Base-by-base conservation (phyloP, 345 rosid species). In the Populus euphratica region DNA sequence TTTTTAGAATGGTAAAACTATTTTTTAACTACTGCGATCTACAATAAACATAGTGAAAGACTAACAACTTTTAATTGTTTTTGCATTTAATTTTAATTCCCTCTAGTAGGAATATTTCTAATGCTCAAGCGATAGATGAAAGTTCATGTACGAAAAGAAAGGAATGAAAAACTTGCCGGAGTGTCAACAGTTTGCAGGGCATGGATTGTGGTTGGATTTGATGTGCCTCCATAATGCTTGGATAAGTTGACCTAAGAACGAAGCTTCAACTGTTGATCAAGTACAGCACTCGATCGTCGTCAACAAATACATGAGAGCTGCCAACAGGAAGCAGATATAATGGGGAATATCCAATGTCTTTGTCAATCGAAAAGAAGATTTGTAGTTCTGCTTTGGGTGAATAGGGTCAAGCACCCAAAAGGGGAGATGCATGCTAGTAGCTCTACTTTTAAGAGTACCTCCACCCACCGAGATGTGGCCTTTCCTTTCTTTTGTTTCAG, bases 221-320 rank as follows among this genome's bases (percentile, higher is more conserved):
- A 69, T 52, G 69, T 66, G 82, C 43, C 70, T 86, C 84, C 86
- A 69, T 61, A 63, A 70, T 78, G 72, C 73, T 75, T 49, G 85
- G 89, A 75, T 76, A 72, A 79, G 76, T 86, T 76, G 83, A 70
- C 74, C 64, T n/a, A 8, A 38, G 35, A 54, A 75, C 63, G 44
- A 65, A 52, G 64, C 73, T n/a, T 68, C 21, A 0, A 29, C 38
- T 10, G 27, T 4, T 12, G 10, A 12, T 44, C 50, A 44, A 44
- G 5, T 3, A 44, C 41, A 5, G 31, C 33, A 59, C 14, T 25
- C 44, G 44, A 41, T 41, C 44, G 13, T 9, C 44, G 13, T 41
- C 44, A 9, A 41, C 13, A 0, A 10, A 10, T 41, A 41, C 13
- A 41, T 10, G 44, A 9, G 44, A 41, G 12, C 10, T 12, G 0